Conservation (phyloP, 768 basidiomycete genomes). For the Tricholoma flavovirens region DNA sequence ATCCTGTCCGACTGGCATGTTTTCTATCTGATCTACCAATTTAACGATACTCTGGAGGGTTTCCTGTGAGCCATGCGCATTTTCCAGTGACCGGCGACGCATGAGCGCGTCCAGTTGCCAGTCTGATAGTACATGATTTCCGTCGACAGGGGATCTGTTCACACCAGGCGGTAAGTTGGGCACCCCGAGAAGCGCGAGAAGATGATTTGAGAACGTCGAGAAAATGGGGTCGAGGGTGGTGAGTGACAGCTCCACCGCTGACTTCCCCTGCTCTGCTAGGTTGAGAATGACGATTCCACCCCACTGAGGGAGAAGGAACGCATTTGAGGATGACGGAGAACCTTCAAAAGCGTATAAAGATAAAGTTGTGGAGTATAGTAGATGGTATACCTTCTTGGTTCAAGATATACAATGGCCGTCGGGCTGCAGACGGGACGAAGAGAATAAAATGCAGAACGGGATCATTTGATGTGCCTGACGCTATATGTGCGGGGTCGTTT, state of each 20-base stretch:
- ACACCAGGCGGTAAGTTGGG: conserved; percentile 52
- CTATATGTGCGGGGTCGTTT: conserved; percentile 32
- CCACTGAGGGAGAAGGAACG: conserved; percentile 93
- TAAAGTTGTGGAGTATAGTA: not conserved
- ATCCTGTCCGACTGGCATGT: conserved; percentile 84
- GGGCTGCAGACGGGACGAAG: conserved; percentile 72
- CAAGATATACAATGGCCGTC: conserved; percentile 65
- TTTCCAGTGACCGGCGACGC: conserved; percentile 65
- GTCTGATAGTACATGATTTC: conserved; percentile 33
- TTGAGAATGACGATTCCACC: conserved; percentile 84
- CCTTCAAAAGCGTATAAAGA: conserved; percentile 32
- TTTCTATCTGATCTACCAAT: conserved; percentile 78
- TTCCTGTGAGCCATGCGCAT: conserved; percentile 58
- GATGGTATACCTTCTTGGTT: conserved; percentile 40
- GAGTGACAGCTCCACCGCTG: conserved; percentile 33
- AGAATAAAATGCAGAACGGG: conserved; percentile 91
- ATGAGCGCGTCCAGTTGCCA: conserved; percentile 84
- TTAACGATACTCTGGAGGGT: conserved; percentile 79
- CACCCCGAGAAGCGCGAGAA: conserved; percentile 78
- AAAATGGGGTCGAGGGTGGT: conserved; percentile 49
- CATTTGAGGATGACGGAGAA: conserved; percentile 40
- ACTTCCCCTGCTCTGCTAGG: conserved; percentile 28
- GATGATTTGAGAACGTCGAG: conserved; percentile 60
- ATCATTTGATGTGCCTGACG: conserved; percentile 88
- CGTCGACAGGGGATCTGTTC: conserved; percentile 11